Evolutionary conservation across 345 rosid genomes (phyloP), one percentile per base, ranked within the genome.

Genomic region (Ricinus communis): DNA sequence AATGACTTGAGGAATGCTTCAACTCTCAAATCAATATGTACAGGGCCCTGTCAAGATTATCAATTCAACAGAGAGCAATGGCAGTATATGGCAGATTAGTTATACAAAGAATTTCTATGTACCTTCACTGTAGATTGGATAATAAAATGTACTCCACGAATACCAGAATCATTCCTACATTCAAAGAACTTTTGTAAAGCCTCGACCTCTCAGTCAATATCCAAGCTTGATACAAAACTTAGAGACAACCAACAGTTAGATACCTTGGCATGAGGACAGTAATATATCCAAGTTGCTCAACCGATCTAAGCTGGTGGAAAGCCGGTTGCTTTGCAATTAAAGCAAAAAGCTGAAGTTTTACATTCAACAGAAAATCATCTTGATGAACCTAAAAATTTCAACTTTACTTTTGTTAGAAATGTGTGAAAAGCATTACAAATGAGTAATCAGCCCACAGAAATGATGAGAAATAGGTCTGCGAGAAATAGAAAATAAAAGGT

Each of bases 281-380:
- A 62, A 91, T 87, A 78, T 94, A 94, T 51, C 98, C 97, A 73
- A 94, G 97, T 76, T 91, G 97, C 84, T 94, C 96, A 11, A 94
- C 91, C 15, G 96, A 83, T 82, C 98, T 84, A 80, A 94, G 98
- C 86, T 94, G 98, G 83, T 94, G 96, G 84, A 90, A 90, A 70
- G 97, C 88, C 36, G 95, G 85, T 82, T 91, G 93, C 85, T 91
- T 91, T 77, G 96, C 93, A 30, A 85, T 76, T 12, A 90, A 87
- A 77, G 83, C 85, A 75, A 94, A 79, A 64, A 90, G 93, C 85
- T 90, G 93, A 77, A 94, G 93, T 76, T 87, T 87, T 60, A 81
- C 89, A 73, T 94, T 94, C 90, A 84, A 71, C 60, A 81, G 28
- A 70, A 88, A 82, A 72, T 91, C 96, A 81, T 91, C 98, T 71